phyloP scores from a whole-genome alignment of 805 yeast species.

The Cyberlindnera maritima region DNA sequence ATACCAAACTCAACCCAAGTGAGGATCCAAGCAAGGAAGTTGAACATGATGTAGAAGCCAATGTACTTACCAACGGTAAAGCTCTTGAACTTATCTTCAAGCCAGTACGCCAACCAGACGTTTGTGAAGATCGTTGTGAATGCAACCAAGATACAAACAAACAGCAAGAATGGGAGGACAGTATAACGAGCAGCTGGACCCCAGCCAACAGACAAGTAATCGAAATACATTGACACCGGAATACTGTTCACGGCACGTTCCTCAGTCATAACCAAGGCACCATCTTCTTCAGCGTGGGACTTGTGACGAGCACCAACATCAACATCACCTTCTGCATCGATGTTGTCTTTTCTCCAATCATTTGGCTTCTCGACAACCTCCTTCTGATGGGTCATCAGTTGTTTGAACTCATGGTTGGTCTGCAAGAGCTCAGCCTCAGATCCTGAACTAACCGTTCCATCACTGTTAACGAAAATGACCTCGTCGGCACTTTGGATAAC shows the following conservation, averaged over 20 bases:
- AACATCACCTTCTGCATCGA: not conserved
- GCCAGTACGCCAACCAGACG: conserved; percentile 80
- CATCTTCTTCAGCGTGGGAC: not conserved
- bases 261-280: conserved; percentile 26
- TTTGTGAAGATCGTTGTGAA: conserved; percentile 63
- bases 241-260: conserved; percentile 38
- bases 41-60: conserved; percentile 58
- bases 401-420: conserved; percentile 44
- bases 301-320: not conserved
- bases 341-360: not conserved
- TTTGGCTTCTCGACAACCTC: not conserved
- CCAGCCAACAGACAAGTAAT: conserved; percentile 36
- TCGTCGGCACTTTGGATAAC: conserved; percentile 65
- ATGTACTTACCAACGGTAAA: conserved; percentile 54
- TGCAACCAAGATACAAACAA: conserved; percentile 42
- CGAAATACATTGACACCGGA: conserved; percentile 31
- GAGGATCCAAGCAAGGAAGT: conserved; percentile 39
- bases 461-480: conserved; percentile 56
- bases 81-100: conserved; percentile 45
- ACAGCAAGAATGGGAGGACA: conserved; percentile 31
- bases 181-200: conserved; percentile 38
- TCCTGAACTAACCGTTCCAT: conserved; percentile 63
- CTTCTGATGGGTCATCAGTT: conserved; percentile 41
- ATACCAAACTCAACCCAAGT: conserved; percentile 31
- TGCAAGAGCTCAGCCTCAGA: conserved; percentile 48